Base-by-base conservation (phyloP, 1,284 basidiomycete species). In the Malassezia dermatis region DNA sequence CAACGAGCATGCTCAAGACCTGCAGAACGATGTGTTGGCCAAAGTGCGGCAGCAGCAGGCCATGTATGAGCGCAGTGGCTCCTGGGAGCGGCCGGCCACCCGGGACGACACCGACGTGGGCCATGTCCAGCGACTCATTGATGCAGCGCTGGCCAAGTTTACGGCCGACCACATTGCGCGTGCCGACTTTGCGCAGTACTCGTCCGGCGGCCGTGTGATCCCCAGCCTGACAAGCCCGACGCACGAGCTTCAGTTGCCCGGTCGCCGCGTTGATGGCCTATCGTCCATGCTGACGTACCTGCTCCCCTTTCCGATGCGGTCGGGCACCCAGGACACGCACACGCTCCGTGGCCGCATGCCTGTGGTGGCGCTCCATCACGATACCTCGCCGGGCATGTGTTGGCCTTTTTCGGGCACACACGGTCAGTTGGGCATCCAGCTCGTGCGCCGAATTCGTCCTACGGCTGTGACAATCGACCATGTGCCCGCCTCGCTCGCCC, bases 401-500 rank as follows among this genome's bases (percentile, higher is more conserved):
- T 98, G 91, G 91, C 86, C 93, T 2, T 89, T 96, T 76, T 77
- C 77, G 2, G 90, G 90, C 0, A 68, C 78, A 6, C 74, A 81
- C 43, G 93, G 90, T 3, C 84, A 86, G 66, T 77, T 96, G 1
- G 89, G 86, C 4, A 83, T 98, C 39, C 78, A 80, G 45, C 82
- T 96, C 17, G 83, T 84, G 1, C 79, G 81, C 5, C 82, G 82
- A 2, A 81, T 84, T 8, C 78, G 81, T 49, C 80, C 91, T 37
- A 81, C 82, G 2, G 85, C 87, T 60, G 76, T 96, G 51, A 87
- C 86, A 11, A 81, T 96, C 61, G 91, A 96, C 71, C 93, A 96
- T 74, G 82, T 87, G 31, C 79, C 89, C 7, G 79, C 78, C 58
- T 86, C 88, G 59, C 78, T 89, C 37, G 84, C 88, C 5, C 81